These are phyloP conservation scores for Eucommia ulmoides DNA, from an alignment of 257 asterid species.

Conservation along the genomic window DNA sequence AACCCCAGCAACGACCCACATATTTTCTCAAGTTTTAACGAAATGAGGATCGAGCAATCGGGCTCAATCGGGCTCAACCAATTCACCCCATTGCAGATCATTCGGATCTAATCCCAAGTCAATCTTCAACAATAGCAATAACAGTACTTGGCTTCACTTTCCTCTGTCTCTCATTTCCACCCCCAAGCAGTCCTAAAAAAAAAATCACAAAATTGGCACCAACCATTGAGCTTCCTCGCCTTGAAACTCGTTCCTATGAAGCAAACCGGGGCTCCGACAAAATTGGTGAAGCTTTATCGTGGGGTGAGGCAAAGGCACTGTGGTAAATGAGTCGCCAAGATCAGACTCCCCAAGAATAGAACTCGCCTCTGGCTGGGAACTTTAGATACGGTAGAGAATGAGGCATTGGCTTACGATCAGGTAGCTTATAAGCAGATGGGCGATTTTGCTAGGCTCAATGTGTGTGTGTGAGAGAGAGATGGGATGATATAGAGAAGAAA, in stretches of 20 bases:
- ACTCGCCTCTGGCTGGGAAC: constrained; percentile 85
- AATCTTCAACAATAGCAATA: constrained; percentile 43
- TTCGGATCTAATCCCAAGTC: constrained; percentile 56
- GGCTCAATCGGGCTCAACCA: constrained; percentile 40
- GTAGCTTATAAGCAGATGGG: too few relatives aligned
- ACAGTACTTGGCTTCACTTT: constrained; percentile 11
- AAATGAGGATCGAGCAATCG: constrained; percentile 27
- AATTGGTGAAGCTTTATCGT: too few relatives aligned
- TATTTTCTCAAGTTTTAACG: constrained; percentile 39
- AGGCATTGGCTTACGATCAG: constrained; percentile 95
- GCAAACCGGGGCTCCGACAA: too few relatives aligned
- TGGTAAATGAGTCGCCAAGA: constrained; percentile 99
- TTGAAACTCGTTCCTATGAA: too few relatives aligned
- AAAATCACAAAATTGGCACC: constrained; percentile 12
- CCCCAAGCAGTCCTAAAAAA: constrained; percentile 4
- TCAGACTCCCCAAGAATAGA: constrained; percentile 72
- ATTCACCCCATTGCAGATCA: constrained; percentile 59
- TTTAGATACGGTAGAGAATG: constrained; percentile 85
- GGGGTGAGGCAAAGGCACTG: constrained; percentile 94
- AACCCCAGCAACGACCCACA: constrained; percentile 38
- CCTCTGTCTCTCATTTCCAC: constrained; percentile 8
- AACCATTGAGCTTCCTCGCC: constrained; percentile 25
- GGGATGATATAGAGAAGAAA: too few relatives aligned
- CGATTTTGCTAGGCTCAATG: too few relatives aligned
- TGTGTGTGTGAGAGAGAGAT: too few relatives aligned